These are phyloP conservation scores for Sugiyamaella japonica DNA, from an alignment of 1,139 yeast genomes.

Conservation along the genomic window DNA sequence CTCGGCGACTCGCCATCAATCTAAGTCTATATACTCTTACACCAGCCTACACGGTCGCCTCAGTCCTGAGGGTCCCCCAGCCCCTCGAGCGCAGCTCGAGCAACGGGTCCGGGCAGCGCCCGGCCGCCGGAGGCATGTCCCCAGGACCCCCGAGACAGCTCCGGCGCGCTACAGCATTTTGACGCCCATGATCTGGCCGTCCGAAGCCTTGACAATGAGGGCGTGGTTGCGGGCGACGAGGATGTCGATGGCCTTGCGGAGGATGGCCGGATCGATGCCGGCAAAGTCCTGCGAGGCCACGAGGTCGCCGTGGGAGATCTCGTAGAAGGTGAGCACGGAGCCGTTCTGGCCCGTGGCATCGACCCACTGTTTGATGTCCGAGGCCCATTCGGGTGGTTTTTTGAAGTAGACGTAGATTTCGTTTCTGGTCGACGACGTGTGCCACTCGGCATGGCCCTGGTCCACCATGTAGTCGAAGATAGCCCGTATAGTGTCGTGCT, in stretches of 20 bases:
- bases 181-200: conserved; percentile 40
- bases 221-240: conserved; percentile 60
- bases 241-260: conserved; percentile 56
- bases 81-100: neutral
- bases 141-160: no score
- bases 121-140: neutral
- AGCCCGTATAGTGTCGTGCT: conserved; percentile 53
- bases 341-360: conserved; percentile 70
- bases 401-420: conserved; percentile 64
- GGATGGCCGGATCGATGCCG: conserved; percentile 59
- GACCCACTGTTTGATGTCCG: conserved; percentile 57
- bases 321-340: conserved; percentile 78
- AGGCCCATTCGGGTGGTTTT: conserved; percentile 75
- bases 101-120: neutral
- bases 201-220: conserved; percentile 37
- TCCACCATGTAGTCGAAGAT: conserved; percentile 61
- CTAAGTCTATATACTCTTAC: no score
- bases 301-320: conserved; percentile 65
- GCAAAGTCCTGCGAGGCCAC: conserved; percentile 57
- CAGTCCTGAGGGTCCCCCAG: neutral
- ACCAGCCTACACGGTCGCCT: no score
- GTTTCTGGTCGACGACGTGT: conserved; percentile 13
- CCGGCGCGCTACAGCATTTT: conserved; percentile 29
- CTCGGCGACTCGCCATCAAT: no score
- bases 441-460: conserved; percentile 55